A percentile compares a stretch with the other conserved stretches of the same genome.
phyloP scores from a whole-genome alignment of 2,329 filamentous ascomycete species.

The Fusarium sp. region DNA sequence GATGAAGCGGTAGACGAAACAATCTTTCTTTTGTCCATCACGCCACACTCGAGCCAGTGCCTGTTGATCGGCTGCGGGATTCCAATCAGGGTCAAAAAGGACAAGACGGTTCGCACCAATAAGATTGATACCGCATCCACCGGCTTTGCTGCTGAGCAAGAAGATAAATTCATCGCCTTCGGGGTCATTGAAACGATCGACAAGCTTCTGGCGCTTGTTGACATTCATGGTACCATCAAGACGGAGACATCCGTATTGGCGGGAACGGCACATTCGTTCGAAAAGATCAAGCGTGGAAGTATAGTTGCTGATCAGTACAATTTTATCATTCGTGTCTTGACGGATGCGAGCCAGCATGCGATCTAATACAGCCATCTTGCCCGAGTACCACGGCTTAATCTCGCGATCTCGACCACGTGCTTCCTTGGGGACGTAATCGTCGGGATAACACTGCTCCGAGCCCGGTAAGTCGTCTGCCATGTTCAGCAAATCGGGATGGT shows the following conservation, averaged over 20 bases:
- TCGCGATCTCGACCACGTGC: slow-evolving; percentile 90
- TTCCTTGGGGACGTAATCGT: slow-evolving; percentile 91
- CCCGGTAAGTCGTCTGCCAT: slow-evolving; percentile 87
- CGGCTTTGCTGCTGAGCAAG: slow-evolving; percentile 95
- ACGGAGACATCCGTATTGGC: slow-evolving; percentile 86
- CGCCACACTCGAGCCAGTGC: slow-evolving; percentile 97
- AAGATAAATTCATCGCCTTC: slow-evolving; percentile 93
- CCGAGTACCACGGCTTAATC: slow-evolving; percentile 94
- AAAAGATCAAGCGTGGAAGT: slow-evolving; percentile 97
- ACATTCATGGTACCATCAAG: slow-evolving; percentile 98
- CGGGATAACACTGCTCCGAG: slow-evolving; percentile 83
- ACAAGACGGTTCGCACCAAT: slow-evolving; percentile 95
- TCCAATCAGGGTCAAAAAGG: slow-evolving; percentile 98
- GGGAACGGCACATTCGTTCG: slow-evolving; percentile 86
- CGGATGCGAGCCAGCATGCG: slow-evolving; percentile 97
- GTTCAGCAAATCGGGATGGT: slow-evolving; percentile 93
- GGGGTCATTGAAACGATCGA: slow-evolving; percentile 97
- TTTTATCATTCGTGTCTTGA: slow-evolving; percentile 98
- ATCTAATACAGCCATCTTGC: slow-evolving; percentile 98
- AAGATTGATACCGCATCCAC: slow-evolving; percentile 94
- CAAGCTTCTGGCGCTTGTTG: slow-evolving; percentile 95
- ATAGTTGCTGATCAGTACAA: slow-evolving; percentile 98
- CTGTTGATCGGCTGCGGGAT: slow-evolving; percentile 96
- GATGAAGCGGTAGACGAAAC: slow-evolving; percentile 99
- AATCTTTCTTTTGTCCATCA: slow-evolving; percentile 99